Conservation (phyloP, 148 eudicot genomes). For the Drosera capensis region DNA sequence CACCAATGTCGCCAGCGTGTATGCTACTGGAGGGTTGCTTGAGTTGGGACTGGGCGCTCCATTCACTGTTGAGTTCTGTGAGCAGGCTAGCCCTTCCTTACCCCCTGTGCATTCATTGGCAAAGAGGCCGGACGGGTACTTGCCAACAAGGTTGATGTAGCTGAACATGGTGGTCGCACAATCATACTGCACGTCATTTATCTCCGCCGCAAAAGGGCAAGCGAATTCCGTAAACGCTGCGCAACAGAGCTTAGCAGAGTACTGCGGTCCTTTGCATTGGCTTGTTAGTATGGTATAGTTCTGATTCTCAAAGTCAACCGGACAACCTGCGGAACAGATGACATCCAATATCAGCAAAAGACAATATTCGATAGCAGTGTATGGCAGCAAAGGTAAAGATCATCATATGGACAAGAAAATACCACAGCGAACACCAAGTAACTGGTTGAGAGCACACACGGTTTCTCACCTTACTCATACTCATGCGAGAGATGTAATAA, state of each 20-base stretch:
- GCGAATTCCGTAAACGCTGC: conserved; percentile 33
- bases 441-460: no score
- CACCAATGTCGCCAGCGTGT: no score
- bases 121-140: conserved; percentile 53
- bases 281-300: conserved; percentile 51
- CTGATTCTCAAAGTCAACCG: conserved; percentile 29
- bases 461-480: no score
- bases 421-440: no score
- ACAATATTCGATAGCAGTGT: no score
- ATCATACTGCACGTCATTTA: conserved; percentile 31
- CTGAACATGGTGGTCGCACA: conserved; percentile 52
- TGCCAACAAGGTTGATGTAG: conserved; percentile 40
- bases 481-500: no score
- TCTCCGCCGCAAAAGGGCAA: conserved; percentile 24
- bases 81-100: conserved; percentile 36
- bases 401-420: no score
- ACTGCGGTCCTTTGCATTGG: conserved; percentile 48
- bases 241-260: conserved; percentile 31
- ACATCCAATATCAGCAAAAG: no score
- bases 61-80: no score
- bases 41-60: no score
- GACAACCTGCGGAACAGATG: conserved; percentile 37
- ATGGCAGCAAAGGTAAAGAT: no score
- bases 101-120: conserved; percentile 35
- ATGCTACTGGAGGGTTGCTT: no score